Evolutionary conservation across 768 basidiomycete genomes (phyloP).

Genomic region (Lentinula guzmanii): DNA sequence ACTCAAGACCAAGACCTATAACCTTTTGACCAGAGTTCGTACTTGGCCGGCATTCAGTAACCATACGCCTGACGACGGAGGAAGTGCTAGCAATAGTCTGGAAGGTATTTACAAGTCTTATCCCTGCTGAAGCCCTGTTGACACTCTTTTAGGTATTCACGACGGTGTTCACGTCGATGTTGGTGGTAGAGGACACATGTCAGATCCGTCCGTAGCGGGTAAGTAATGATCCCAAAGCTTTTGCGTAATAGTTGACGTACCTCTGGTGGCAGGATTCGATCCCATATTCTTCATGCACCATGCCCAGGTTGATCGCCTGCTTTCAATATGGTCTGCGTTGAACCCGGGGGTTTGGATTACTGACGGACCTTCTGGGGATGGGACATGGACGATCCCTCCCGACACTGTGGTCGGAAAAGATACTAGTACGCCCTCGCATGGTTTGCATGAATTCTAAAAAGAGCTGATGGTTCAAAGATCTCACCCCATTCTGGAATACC

Average conservation of each 20-base stretch:
- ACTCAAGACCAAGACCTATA: conserved; percentile 26
- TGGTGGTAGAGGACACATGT: conserved; percentile 40
- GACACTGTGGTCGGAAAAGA: conserved; percentile 18
- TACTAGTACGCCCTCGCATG: conserved; percentile 19
- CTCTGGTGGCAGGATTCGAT: conserved; percentile 32
- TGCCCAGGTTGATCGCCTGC: conserved; percentile 45
- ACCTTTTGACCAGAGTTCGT: conserved; percentile 28
- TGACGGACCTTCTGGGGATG: conserved; percentile 19
- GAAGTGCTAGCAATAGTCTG: conserved; percentile 36
- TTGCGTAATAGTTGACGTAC: background rate
- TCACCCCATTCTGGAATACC: conserved; percentile 42
- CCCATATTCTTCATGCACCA: conserved; percentile 54
- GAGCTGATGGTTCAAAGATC: conserved; percentile 17
- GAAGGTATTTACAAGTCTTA: conserved; percentile 41
- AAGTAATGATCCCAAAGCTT: conserved; percentile 1
- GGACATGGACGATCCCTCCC: conserved; percentile 26
- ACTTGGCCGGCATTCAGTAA: conserved; percentile 44
- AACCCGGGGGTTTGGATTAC: conserved; percentile 35
- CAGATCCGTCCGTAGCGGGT: conserved; percentile 34
- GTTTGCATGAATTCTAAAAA: background rate
- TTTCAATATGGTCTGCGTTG: conserved; percentile 44
- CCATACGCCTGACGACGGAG: conserved; percentile 29
- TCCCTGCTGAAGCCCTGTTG: conserved; percentile 32
- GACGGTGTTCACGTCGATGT: conserved; percentile 38
- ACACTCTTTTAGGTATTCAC: conserved; percentile 41